These are phyloP conservation scores for Herpotrichia juniperi DNA, from an alignment of 2,329 filamentous ascomycete genomes.

Conservation along the genomic window DNA sequence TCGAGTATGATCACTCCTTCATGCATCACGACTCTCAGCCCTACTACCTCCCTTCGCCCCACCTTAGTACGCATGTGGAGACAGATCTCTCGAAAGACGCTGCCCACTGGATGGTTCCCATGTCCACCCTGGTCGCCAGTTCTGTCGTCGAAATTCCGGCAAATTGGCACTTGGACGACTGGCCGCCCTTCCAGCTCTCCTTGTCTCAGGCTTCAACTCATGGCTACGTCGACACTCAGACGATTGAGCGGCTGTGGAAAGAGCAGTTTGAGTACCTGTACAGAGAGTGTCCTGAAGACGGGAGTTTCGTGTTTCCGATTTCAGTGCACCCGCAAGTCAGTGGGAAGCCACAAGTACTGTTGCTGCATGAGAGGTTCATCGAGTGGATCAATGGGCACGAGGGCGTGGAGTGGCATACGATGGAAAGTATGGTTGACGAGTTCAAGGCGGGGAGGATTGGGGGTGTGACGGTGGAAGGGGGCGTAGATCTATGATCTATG, in stretches of 20 bases:
- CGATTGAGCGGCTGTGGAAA: constrained; percentile 52
- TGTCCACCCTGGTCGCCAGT: constrained; percentile 35
- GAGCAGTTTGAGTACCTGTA: constrained; percentile 56
- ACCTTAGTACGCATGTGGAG: constrained; percentile 51
- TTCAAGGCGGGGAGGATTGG: constrained; percentile 41
- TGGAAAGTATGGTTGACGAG: constrained; percentile 45
- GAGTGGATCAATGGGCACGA: constrained; percentile 53
- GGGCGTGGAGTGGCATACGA: constrained; percentile 52
- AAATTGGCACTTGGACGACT: constrained; percentile 59
- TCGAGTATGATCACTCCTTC: constrained; percentile 58
- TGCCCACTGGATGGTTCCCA: constrained; percentile 47
- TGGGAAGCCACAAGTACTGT: constrained; percentile 54
- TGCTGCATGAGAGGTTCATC: constrained; percentile 56
- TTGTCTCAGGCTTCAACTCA: constrained; percentile 61
- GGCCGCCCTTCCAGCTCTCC: constrained; percentile 50
- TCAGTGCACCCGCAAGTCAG: constrained; percentile 56
- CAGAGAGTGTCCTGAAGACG: constrained; percentile 46
- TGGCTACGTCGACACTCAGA: constrained; percentile 51
- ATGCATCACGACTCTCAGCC: constrained; percentile 57
- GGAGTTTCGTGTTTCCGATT: constrained; percentile 55
- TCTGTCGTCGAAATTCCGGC: constrained; percentile 54
- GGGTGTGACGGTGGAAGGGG: constrained; percentile 42
- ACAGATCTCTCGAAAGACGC: constrained; percentile 40
- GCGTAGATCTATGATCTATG: constrained; percentile 27
- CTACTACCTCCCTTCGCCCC: constrained; percentile 40